Base-by-base conservation (phyloP, 345 rosid species). In the Garcia nutans region DNA sequence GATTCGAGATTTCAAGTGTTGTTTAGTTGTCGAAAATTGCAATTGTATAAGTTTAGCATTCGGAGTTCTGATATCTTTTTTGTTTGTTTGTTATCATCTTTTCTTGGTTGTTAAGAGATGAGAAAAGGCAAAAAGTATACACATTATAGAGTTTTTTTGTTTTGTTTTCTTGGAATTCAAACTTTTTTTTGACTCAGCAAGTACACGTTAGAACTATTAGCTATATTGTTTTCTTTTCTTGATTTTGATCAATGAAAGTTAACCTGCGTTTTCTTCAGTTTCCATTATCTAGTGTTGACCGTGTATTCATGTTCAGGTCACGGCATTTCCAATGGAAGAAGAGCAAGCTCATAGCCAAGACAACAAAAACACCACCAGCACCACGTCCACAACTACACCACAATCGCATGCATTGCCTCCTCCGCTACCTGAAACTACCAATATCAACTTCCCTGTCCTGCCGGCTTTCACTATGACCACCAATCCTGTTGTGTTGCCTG, bases 241-340 rank as follows among this genome's bases (percentile, higher is more conserved):
- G 69, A 24, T 65, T 54, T 37, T 50, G 24, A 45, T 0, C 45
- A 28, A 9, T 19, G 69, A 41, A 13, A 9, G 23, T 1, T 65
- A 17, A 54, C 58, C 5, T 54, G 22, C 20, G 16, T 54, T 0
- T 54, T 54, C 8, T 54, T 54, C n/a, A 17, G 2, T 54, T 54
- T 54, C 20, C 58, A 6, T 54, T 54, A 17, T 2, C 2, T 73
- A 28, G 20, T 31, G 12, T 70, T 69, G 59, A 79, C 44, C 23
- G 57, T 31, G 52, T 20, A 20, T 5, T 37, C 24, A 62, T 68
- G 44, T 63, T 72, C 75, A 94, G 98, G 92, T 92, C 33, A 63
- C 87, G 13, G 82, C 84, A 23, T 76, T 78, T 80, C 84, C 89
- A 7, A 86, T 88, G 85, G 92, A 89, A 69, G 87, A 84, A 65